Evolutionary conservation across 2,329 filamentous ascomycete genomes (phyloP).

Genomic region (Pseudogymnoascus sp.): DNA sequence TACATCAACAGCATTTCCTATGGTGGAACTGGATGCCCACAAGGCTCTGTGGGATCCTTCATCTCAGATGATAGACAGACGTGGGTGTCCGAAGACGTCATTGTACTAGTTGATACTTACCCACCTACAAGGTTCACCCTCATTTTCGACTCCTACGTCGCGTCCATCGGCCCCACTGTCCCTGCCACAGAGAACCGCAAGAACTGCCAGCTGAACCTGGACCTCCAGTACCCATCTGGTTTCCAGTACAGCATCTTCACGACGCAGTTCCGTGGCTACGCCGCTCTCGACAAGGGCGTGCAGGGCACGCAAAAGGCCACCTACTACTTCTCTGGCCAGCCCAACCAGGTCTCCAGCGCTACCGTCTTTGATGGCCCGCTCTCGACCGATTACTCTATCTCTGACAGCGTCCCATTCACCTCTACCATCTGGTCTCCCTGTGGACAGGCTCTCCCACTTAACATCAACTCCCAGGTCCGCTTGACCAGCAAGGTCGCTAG

Average conservation of each 20-base stretch:
- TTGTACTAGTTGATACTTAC: neutral
- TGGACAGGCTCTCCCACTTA: slow-evolving; percentile 39
- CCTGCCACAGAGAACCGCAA: slow-evolving; percentile 37
- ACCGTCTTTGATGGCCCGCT: slow-evolving; percentile 36
- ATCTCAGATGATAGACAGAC: slow-evolving; percentile 36
- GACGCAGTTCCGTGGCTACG: slow-evolving; percentile 45
- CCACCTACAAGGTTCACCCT: slow-evolving; percentile 33
- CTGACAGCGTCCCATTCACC: slow-evolving; percentile 36
- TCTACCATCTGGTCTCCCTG: slow-evolving; percentile 45
- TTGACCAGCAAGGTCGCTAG: slow-evolving; percentile 27
- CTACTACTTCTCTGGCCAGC: slow-evolving; percentile 43
- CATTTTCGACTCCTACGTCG: slow-evolving; percentile 44
- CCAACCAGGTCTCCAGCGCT: slow-evolving; percentile 29
- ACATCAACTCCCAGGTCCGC: slow-evolving; percentile 45
- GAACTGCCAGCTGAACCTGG: slow-evolving; percentile 47
- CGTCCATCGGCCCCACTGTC: slow-evolving; percentile 38
- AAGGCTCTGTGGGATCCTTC: slow-evolving; percentile 34
- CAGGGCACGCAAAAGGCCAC: slow-evolving; percentile 42
- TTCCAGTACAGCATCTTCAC: slow-evolving; percentile 46
- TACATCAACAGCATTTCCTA: slow-evolving; percentile 36
- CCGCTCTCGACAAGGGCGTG: slow-evolving; percentile 36
- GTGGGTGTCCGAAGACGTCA: slow-evolving; percentile 26
- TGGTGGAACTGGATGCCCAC: slow-evolving; percentile 40
- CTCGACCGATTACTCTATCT: slow-evolving; percentile 32
- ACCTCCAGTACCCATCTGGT: slow-evolving; percentile 41